Conservation (phyloP, 2,329 filamentous ascomycete genomes). For the Pseudopyrenochaeta lycopersici region DNA sequence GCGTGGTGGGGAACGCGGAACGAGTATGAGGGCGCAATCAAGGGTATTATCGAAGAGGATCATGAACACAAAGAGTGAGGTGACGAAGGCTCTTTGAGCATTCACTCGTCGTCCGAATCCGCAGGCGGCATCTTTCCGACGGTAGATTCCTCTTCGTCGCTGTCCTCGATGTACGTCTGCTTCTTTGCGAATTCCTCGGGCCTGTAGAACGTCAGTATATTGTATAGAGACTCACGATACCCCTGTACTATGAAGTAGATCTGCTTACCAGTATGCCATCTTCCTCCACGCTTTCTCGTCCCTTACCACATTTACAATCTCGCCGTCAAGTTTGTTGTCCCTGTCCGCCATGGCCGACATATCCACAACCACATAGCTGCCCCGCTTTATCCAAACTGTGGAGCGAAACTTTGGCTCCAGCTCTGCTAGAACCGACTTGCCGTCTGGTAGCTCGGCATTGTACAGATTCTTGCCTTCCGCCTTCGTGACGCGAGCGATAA, state of each 20-base stretch:
- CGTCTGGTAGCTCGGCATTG: conserved; percentile 73
- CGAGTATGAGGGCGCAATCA: conserved; percentile 51
- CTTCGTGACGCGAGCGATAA: conserved; percentile 80
- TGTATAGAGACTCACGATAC: conserved; percentile 21
- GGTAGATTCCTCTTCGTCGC: conserved; percentile 79
- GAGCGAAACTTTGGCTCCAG: conserved; percentile 86
- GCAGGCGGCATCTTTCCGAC: conserved; percentile 87
- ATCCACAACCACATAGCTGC: conserved; percentile 87
- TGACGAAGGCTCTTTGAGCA: not conserved
- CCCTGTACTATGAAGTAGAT: conserved; percentile 23
- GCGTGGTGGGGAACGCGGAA: conserved; percentile 66
- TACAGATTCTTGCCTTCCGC: conserved; percentile 92
- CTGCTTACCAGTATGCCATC: conserved; percentile 76
- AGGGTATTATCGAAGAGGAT: conserved; percentile 34
- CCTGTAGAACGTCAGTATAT: conserved; percentile 60
- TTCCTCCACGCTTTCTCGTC: conserved; percentile 95
- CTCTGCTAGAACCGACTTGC: conserved; percentile 76
- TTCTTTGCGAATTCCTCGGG: conserved; percentile 79
- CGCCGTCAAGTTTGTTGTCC: conserved; percentile 81
- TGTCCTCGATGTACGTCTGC: conserved; percentile 66
- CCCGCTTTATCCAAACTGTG: conserved; percentile 91
- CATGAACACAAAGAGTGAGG: conserved; percentile 45
- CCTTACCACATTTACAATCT: conserved; percentile 91
- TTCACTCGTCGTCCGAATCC: conserved; percentile 72
- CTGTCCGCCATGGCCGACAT: conserved; percentile 69